phyloP scores from a whole-genome alignment of 805 yeast genomes.

The Lipomyces chichibuensis region DNA sequence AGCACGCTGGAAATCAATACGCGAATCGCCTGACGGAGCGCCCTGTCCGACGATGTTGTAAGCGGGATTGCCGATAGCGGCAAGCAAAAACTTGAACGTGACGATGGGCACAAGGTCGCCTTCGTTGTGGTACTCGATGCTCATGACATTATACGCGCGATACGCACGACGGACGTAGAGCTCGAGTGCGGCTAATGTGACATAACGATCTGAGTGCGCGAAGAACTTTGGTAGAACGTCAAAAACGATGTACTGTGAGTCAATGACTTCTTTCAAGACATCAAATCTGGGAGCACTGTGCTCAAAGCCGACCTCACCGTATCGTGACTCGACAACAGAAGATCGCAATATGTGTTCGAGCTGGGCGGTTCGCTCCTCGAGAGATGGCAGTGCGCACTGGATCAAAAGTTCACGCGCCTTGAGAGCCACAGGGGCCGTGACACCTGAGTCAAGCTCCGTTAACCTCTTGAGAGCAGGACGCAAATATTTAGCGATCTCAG shows the following conservation, averaged over 20 bases:
- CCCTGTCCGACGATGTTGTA: conserved; percentile 57
- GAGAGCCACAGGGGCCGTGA: conserved; percentile 89
- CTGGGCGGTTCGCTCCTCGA: conserved; percentile 95
- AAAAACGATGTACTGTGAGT: conserved; percentile 92
- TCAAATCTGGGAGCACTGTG: conserved; percentile 82
- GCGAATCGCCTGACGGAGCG: conserved; percentile 21
- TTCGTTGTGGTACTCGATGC: conserved; percentile 62
- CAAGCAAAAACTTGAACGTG: conserved; percentile 87
- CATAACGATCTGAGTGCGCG: conserved; percentile 79
- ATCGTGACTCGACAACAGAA: conserved; percentile 84
- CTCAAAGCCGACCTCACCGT: conserved; percentile 78
- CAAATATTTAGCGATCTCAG: conserved; percentile 61
- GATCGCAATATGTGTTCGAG: conserved; percentile 92
- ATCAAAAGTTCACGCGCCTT: conserved; percentile 95
- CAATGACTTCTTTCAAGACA: conserved; percentile 86
- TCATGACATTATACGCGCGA: conserved; percentile 89
- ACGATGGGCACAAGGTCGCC: conserved; percentile 62
- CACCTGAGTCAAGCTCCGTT: conserved; percentile 86
- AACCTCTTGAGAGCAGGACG: conserved; percentile 73
- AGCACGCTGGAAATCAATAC: conserved; percentile 62
- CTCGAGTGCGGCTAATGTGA: conserved; percentile 94
- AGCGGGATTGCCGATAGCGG: conserved; percentile 69
- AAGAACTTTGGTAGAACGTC: conserved; percentile 94
- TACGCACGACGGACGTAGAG: conserved; percentile 96
- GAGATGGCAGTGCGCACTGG: conserved; percentile 95